Conservation (phyloP, 805 yeast genomes). For the Saturnispora halmiae region DNA sequence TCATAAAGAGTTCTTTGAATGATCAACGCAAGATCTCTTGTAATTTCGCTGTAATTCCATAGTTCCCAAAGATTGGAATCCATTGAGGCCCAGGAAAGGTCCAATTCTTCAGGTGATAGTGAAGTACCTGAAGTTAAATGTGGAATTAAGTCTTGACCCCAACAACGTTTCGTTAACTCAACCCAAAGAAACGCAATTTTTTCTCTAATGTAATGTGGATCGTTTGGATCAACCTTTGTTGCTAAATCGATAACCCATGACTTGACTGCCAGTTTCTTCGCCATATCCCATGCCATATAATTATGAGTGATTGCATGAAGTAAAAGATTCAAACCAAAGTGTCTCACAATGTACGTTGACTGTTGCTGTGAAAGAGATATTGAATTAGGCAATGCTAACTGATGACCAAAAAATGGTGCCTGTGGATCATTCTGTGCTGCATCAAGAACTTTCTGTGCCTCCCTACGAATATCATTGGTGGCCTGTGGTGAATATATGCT, state of each 20-base stretch:
- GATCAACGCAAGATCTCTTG: constrained; percentile 69
- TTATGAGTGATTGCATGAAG: constrained; percentile 57
- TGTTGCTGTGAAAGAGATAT: constrained; percentile 2
- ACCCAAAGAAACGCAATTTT: constrained; percentile 90
- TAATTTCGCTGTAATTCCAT: constrained; percentile 57
- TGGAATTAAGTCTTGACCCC: constrained; percentile 68
- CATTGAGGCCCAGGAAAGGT: constrained; percentile 80
- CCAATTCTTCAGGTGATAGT: constrained; percentile 31
- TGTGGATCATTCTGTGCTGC: constrained; percentile 67
- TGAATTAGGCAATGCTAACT: constrained; percentile 54
- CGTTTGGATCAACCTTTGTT: constrained; percentile 45
- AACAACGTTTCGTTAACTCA: constrained; percentile 75
- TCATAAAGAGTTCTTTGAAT: constrained; percentile 84
- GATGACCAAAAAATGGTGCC: constrained; percentile 89
- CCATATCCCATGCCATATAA: constrained; percentile 46
- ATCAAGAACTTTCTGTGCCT: constrained; percentile 61
- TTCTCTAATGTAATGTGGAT: constrained; percentile 86
- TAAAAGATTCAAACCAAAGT: constrained; percentile 77
- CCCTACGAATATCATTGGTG: constrained; percentile 44
- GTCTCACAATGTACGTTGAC: constrained; percentile 64
- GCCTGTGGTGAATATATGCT: constrained; percentile 62
- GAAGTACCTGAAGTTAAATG: not conserved
- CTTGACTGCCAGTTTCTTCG: constrained; percentile 59
- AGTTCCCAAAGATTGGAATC: constrained; percentile 64
- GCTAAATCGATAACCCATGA: constrained; percentile 81